Conservation (phyloP, 306 rosid species). For the Gastrolobium villosum region DNA sequence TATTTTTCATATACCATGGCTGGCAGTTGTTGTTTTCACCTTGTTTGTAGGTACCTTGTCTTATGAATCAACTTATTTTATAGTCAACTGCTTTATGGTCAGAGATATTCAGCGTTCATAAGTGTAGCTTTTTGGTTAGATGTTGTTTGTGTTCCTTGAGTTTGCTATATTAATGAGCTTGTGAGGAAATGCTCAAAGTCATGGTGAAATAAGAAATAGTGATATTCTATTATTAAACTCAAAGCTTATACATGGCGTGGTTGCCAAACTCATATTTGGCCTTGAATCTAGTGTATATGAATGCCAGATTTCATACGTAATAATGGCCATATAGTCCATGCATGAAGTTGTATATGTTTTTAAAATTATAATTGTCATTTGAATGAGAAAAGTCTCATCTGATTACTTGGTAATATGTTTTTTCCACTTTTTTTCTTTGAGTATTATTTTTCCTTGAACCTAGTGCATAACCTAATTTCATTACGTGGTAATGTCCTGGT, state of each 20-base stretch:
- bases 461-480: conserved; percentile 14
- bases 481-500: not conserved
- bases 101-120: conserved; percentile 27
- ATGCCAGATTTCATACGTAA: conserved; percentile 12
- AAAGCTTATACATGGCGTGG: not conserved
- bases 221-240: not conserved
- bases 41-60: conserved; percentile 94
- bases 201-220: conserved; percentile 37
- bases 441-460: conserved; percentile 11
- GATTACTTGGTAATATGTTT: conserved; percentile 23
- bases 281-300: not conserved
- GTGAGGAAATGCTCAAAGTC: conserved; percentile 28
- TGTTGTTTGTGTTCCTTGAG: conserved; percentile 25
- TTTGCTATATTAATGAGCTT: conserved; percentile 30
- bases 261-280: conserved; percentile 9
- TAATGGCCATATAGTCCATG: conserved; percentile 23
- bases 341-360: conserved; percentile 7
- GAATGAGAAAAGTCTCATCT: conserved; percentile 28
- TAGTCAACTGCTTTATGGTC: conserved; percentile 22
- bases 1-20: conserved; percentile 76
- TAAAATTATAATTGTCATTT: conserved; percentile 4
- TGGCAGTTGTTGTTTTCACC: conserved; percentile 73
- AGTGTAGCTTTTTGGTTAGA: conserved; percentile 25
- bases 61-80: conserved; percentile 55
- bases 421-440: not conserved